A percentile compares a stretch with the other conserved stretches of the same genome.
Conservation (phyloP, 1,284 basidiomycete species). For the Boletus albobrunnescens region DNA sequence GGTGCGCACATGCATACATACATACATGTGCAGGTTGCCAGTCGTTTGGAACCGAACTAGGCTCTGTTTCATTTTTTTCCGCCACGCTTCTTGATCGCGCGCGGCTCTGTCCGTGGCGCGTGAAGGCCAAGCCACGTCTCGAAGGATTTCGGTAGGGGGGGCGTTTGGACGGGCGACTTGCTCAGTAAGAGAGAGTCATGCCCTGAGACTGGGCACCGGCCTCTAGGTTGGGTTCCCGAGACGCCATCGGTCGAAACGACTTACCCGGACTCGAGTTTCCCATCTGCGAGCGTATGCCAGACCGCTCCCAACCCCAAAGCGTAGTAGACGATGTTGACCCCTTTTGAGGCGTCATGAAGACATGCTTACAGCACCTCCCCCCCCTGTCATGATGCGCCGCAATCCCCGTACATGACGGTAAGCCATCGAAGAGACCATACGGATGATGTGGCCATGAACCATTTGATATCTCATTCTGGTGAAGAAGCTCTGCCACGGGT, state of each 20-base stretch:
- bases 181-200: background rate
- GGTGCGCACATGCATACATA: too few species aligned
- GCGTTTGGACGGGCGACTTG: background rate
- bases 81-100: conserved; percentile 3
- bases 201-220: background rate
- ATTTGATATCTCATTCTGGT: background rate
- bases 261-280: too few species aligned
- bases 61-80: too few species aligned
- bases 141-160: background rate
- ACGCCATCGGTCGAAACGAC: too few species aligned
- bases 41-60: background rate
- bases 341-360: too few species aligned
- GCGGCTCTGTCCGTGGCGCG: too few species aligned
- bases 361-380: too few species aligned
- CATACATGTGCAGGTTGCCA: too few species aligned
- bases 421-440: background rate
- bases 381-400: background rate
- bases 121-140: background rate
- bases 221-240: too few species aligned
- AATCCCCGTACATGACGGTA: conserved; percentile 1
- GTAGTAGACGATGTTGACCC: too few species aligned
- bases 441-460: background rate
- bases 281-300: too few species aligned
- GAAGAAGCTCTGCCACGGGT: background rate
- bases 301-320: too few species aligned